phyloP scores from a whole-genome alignment of 2,329 filamentous ascomycete genomes.

The Mycocentrospora acerina region DNA sequence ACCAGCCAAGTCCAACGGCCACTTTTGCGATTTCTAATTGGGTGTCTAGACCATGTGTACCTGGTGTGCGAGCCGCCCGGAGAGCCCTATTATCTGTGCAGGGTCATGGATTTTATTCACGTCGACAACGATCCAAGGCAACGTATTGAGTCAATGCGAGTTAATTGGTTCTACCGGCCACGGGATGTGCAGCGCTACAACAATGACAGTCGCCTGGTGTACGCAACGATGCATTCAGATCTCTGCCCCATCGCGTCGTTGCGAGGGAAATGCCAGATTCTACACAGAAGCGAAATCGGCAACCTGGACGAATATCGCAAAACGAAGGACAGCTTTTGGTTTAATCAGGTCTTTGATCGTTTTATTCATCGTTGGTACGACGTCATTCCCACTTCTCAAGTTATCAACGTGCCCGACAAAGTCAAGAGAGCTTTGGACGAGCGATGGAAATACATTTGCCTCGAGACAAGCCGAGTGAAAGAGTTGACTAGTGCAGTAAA shows the following conservation, averaged over 20 bases:
- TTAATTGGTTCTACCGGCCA: conserved; percentile 98
- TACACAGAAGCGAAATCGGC: conserved; percentile 82
- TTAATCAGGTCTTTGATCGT: conserved; percentile 94
- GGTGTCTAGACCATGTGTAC: conserved; percentile 75
- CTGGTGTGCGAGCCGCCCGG: conserved; percentile 95
- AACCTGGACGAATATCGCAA: conserved; percentile 84
- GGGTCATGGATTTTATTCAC: conserved; percentile 98
- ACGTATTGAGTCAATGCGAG: conserved; percentile 81
- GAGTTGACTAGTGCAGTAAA: conserved; percentile 96
- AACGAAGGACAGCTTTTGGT: conserved; percentile 88
- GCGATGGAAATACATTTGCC: conserved; percentile 93
- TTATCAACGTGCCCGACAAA: conserved; percentile 93
- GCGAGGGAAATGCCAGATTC: conserved; percentile 89
- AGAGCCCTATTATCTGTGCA: conserved; percentile 94
- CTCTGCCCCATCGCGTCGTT: conserved; percentile 88
- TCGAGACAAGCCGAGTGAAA: conserved; percentile 90
- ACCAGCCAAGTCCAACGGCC: conserved; percentile 32
- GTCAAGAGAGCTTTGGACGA: conserved; percentile 96
- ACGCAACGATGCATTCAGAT: conserved; percentile 98
- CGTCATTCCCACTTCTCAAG: conserved; percentile 84
- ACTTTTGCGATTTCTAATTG: conserved; percentile 39
- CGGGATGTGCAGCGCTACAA: conserved; percentile 93
- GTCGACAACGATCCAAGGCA: conserved; percentile 66
- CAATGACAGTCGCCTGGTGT: conserved; percentile 86
- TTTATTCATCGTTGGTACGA: conserved; percentile 99